Base-by-base conservation (phyloP, 371 early-diverging fungal species). In the Haplosporangium sp. region DNA sequence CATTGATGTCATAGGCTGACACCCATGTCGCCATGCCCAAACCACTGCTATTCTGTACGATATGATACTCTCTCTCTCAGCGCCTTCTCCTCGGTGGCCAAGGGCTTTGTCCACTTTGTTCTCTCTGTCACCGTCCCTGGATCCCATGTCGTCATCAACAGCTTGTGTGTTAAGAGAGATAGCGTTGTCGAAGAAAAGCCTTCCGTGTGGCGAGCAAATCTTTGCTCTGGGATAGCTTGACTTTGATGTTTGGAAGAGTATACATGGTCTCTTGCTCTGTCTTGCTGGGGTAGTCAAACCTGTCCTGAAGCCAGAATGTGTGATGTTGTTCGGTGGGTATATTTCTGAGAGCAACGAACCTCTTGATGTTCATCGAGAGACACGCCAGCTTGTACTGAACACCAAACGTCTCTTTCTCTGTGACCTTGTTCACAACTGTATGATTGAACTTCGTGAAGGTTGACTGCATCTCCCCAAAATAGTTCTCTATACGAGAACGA, bases 371-470 rank as follows among this genome's bases (percentile, higher is more conserved):
- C 60, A 60, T 60, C 14, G 37, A 36, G 2, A 60, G 50, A 16
- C 60, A 60, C 14, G 37, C 23, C 36, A 60, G 60, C 60, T 60
- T 60, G 51, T 38, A 60, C 37, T 60, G 65, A 41, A 64, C 37
- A 41, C 18, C 65, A 64, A 64, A 64, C 13, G 58, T 57, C 47
- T 56, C 56, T 50, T 55, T 46, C 50, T 64, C 64, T 48, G 64
- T 6, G 5, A 64, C 55, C 46, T 56, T 55, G 51, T 45, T 64
- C 40, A 47, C 57, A 50, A 56, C 64, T n/a, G 56, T 50, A 37
- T 64, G 65, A 14, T 6, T 64, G 57, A 64, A 57, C 65, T 57
- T 64, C 50, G 65, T 48, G 51, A 64, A 64, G 4, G 65, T 64
- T 16, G 63, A 54, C 46, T 63, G 63, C 63, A 63, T 63, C 37